Evolutionary conservation across 2,329 filamentous ascomycete species (phyloP).

Genomic region (Nothopassalora personata): DNA sequence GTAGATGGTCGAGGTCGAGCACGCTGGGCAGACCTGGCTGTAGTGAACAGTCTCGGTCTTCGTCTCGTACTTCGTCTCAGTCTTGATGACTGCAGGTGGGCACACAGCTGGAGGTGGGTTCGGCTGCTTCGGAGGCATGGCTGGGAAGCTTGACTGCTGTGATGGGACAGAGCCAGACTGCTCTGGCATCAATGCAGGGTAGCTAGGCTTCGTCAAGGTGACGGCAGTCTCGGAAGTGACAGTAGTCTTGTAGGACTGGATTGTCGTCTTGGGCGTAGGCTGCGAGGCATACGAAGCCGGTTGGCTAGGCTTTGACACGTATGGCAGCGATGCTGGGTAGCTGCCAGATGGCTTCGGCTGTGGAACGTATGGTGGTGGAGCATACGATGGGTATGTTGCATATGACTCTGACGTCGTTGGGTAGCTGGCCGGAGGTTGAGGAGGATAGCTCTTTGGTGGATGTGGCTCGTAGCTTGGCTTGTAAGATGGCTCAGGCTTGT

Average conservation of each 20-base stretch:
- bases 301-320: neutral
- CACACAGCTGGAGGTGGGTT: neutral
- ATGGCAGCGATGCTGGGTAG: neutral
- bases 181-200: neutral
- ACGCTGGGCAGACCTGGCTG: neutral
- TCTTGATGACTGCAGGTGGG: neutral
- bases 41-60: neutral
- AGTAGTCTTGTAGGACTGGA: neutral
- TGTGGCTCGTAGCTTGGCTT: neutral
- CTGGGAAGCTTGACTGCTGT: neutral
- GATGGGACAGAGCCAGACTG: neutral
- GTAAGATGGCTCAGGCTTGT: neutral
- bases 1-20: neutral
- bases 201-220: neutral
- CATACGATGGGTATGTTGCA: neutral
- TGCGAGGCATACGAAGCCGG: neutral
- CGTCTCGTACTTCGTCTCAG: neutral
- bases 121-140: neutral
- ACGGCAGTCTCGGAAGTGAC: neutral
- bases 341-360: neutral
- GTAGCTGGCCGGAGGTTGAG: neutral
- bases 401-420: too few relatives aligned
- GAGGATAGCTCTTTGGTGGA: neutral
- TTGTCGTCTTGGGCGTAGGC: neutral
- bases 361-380: neutral